Evolutionary conservation across 2,329 filamentous ascomycete genomes (phyloP), one percentile per base, ranked within the genome.

Genomic region (Fusarium domesticum): DNA sequence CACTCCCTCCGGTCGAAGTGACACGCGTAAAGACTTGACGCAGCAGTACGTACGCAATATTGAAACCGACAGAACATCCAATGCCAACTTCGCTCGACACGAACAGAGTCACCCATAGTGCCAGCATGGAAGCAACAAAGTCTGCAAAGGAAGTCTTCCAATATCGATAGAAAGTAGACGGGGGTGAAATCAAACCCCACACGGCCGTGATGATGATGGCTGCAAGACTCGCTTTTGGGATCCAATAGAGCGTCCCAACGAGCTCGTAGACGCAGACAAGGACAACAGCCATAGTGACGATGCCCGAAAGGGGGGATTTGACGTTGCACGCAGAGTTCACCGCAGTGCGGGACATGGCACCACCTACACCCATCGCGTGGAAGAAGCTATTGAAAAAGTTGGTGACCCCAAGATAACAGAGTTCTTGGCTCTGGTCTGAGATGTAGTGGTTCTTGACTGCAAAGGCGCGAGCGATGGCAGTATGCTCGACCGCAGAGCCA

Each of bases 181-280:
- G 74, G 0, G 78, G 73, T 0, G 77, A 76, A 35, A 85, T 78
- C 6, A 85, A 69, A 31, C 81, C 78, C 64, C 77, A 77, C 0
- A 85, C 80, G 6, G 81, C 81, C 47, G 77, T 80, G 52, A 85
- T 83, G 50, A 85, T 84, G 48, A 85, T 83, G 3, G 81, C 82
- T 1, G 82, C 75, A 1, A 85, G 70, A 0, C 79, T 83, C 0
- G 81, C 73, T 53, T 83, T 83, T 1, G 83, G 82, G n/a, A 85
- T 80, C 79, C 80, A 86, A 64, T 81, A 84, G 0, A 86, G 70
- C 0, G 78, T 76, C 0, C 75, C 76, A 0, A 76, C 77, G 30
- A 85, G 74, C 46, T 80, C 73, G 57, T 80, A 85, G 18, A 85
- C 75, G 16, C 75, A 80, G 2, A 85, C 62, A 6, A 85, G 66